A percentile compares a stretch with the other conserved stretches of the same genome.
Evolutionary conservation across 2,329 filamentous ascomycete genomes (phyloP).

Genomic region (Arthroderma uncinatum): DNA sequence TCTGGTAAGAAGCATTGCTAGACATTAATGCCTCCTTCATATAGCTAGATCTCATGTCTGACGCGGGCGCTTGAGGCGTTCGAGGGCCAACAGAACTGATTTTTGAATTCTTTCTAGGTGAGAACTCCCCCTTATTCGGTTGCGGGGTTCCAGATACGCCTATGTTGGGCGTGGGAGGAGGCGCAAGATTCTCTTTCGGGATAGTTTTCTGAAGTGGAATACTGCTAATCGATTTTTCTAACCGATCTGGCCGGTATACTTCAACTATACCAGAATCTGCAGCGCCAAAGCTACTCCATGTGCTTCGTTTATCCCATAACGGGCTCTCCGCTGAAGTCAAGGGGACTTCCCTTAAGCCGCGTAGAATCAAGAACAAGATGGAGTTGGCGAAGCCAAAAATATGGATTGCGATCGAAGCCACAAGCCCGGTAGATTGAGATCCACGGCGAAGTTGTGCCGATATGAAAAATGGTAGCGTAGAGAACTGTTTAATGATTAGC

Average conservation of each 20-base stretch:
- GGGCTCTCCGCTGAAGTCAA: not conserved
- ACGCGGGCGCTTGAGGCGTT: not conserved
- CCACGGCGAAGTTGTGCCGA: conserved; percentile 4
- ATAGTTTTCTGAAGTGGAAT: not conserved
- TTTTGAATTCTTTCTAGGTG: not conserved
- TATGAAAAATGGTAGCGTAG: conserved; percentile 19
- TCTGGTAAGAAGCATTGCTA: not conserved
- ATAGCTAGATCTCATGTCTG: not conserved
- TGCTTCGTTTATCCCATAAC: conserved; percentile 2
- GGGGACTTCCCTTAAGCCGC: conserved; percentile 13
- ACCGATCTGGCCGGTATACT: not conserved
- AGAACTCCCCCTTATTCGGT: not conserved
- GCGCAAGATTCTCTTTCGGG: not conserved
- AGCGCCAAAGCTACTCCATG: conserved; percentile 1
- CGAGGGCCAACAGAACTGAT: not conserved
- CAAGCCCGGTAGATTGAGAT: conserved; percentile 13
- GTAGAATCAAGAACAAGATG: conserved; percentile 19
- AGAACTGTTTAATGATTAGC: conserved; percentile 11
- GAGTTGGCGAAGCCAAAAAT: conserved; percentile 18
- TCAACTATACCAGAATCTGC: not conserved
- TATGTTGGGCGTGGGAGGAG: not conserved
- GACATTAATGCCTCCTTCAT: not conserved
- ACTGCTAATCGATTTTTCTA: not conserved
- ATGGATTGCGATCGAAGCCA: conserved; percentile 19
- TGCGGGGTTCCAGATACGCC: not conserved